These are phyloP conservation scores for Skeletonema marinoi DNA, from an alignment of 108 stramenopile genomes.

Conservation along the genomic window DNA sequence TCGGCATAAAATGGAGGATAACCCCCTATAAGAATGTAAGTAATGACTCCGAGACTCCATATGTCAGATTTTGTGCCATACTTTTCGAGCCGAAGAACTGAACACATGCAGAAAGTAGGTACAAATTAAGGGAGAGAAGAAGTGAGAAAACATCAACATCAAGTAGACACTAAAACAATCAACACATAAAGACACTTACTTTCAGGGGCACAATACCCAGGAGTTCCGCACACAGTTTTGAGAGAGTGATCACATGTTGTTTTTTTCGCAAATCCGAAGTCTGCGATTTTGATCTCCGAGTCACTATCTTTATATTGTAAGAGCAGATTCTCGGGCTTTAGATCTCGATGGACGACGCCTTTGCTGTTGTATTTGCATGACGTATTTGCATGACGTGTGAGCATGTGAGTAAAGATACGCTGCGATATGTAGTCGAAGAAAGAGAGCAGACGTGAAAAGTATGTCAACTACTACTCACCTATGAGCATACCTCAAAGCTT, in stretches of 20 bases:
- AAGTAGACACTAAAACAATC: no score
- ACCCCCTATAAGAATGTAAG: conserved; percentile 92
- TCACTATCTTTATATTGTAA: conserved; percentile 76
- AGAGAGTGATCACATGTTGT: conserved; percentile 53
- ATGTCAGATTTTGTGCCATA: conserved; percentile 83
- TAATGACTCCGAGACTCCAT: conserved; percentile 96
- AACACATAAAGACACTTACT: no score
- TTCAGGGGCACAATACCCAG: conserved; percentile 76
- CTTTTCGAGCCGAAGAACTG: conserved; percentile 63
- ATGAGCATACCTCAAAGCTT: conserved; percentile 89
- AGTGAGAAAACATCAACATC: no score
- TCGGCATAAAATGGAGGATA: conserved; percentile 91
- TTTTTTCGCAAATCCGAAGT: conserved; percentile 97
- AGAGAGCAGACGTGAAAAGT: no score
- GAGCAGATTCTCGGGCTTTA: conserved; percentile 94
- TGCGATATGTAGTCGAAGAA: no score
- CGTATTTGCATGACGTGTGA: no score
- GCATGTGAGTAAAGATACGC: no score
- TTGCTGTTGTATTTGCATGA: conserved; percentile 54
- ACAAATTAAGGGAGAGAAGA: no score
- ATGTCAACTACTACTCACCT: no score
- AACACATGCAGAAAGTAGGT: no score
- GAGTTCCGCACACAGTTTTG: conserved; percentile 75
- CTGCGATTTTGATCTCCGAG: conserved; percentile 92
- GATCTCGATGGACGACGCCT: conserved; percentile 83